phyloP scores from a whole-genome alignment of 2,329 filamentous ascomycete species.

The Pseudovirgaria hyperparasitica region DNA sequence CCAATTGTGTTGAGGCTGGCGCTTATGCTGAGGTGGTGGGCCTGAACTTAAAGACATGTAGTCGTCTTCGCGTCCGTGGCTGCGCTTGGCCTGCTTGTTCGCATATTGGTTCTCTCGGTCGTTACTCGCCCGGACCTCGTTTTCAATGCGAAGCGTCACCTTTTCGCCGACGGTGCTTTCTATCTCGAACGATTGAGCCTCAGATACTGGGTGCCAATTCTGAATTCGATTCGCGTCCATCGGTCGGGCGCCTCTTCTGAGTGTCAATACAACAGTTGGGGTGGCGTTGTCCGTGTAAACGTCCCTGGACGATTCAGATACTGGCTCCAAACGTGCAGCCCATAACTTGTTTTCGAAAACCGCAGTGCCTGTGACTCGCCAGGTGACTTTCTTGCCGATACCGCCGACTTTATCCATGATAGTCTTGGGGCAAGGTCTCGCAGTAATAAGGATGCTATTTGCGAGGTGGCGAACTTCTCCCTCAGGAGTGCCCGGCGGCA shows the following conservation, averaged over 20 bases:
- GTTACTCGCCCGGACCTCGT: constrained; percentile 46
- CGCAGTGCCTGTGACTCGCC: constrained; percentile 69
- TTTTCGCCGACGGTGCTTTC: constrained; percentile 82
- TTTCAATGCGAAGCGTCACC: constrained; percentile 66
- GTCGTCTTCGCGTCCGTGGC: constrained; percentile 45
- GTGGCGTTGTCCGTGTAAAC: constrained; percentile 69
- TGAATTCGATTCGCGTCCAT: constrained; percentile 71
- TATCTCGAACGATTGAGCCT: constrained; percentile 61
- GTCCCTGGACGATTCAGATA: constrained; percentile 47
- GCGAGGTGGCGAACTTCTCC: constrained; percentile 69
- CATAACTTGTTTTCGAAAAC: constrained; percentile 71
- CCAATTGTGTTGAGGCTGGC: constrained; percentile 14
- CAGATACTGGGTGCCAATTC: constrained; percentile 66
- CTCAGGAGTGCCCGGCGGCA: constrained; percentile 49
- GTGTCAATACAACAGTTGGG: constrained; percentile 71
- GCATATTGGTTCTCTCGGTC: constrained; percentile 51
- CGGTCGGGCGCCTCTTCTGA: constrained; percentile 62
- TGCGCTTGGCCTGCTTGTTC: constrained; percentile 40
- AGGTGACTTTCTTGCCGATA: constrained; percentile 68
- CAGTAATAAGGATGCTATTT: constrained; percentile 83
- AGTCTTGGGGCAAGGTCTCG: constrained; percentile 56
- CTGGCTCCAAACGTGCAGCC: constrained; percentile 68
- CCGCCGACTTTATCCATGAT: constrained; percentile 78
- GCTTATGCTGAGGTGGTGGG: constrained; percentile 13
- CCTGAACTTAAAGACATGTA: constrained; percentile 1